Evolutionary conservation across 139 green algal species (phyloP).

Genomic region (Chlorella sp.): DNA sequence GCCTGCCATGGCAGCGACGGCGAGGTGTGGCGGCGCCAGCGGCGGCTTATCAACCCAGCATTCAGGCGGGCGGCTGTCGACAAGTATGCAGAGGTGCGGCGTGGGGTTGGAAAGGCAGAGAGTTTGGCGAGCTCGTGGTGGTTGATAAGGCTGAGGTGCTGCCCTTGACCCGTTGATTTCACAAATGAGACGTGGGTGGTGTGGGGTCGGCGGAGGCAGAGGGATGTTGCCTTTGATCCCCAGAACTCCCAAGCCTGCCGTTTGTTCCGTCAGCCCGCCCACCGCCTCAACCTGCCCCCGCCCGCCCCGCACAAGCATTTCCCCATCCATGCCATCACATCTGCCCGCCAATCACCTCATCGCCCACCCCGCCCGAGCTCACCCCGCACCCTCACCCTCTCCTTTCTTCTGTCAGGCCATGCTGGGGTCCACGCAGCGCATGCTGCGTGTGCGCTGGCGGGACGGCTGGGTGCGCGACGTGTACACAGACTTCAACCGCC

Average conservation of each 20-base stretch:
- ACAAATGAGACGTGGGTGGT: too few species aligned
- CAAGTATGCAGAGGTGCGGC: constrained; percentile 44
- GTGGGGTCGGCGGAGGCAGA: too few species aligned
- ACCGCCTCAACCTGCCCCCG: neutral
- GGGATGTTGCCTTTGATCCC: neutral
- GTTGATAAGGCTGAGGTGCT: too few species aligned
- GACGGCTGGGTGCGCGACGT: constrained; percentile 52
- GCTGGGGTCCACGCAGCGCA: constrained; percentile 49
- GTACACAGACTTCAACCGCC: constrained; percentile 87
- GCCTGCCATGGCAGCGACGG: constrained; percentile 67
- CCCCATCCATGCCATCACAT: too few species aligned
- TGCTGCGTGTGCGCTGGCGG: constrained; percentile 50
- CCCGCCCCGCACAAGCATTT: neutral
- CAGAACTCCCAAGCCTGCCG: neutral
- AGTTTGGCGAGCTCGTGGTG: too few species aligned
- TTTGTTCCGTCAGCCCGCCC: neutral
- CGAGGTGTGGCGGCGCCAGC: constrained; percentile 80
- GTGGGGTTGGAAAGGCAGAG: neutral
- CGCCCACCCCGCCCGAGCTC: neutral
- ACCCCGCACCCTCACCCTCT: neutral
- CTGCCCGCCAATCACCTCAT: neutral
- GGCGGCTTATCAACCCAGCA: constrained; percentile 84
- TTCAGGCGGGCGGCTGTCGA: constrained; percentile 82
- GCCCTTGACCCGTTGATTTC: too few species aligned
- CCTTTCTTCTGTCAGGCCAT: constrained; percentile 57